These are phyloP conservation scores for Lentinula sp. DNA, from an alignment of 768 basidiomycete genomes.

Conservation along the genomic window DNA sequence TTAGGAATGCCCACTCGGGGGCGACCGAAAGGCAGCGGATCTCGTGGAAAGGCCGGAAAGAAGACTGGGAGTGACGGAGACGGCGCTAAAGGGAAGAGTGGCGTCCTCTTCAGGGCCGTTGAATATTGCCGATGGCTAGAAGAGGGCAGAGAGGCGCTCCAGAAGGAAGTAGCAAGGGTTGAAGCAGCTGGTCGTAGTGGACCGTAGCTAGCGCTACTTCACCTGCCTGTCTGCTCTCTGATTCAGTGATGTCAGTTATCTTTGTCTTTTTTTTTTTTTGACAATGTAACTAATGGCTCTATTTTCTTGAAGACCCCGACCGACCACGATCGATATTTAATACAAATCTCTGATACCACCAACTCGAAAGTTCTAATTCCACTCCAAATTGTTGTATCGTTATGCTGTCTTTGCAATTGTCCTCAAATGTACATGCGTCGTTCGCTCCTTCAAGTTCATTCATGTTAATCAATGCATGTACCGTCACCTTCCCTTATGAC, in stretches of 20 bases:
- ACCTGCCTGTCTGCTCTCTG: neutral
- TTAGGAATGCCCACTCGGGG: constrained; percentile 75
- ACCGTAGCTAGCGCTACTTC: neutral
- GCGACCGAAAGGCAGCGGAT: constrained; percentile 74
- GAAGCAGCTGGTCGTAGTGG: constrained; percentile 32
- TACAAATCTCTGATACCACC: neutral
- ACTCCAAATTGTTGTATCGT: neutral
- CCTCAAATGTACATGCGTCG: neutral
- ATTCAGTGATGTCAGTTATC: neutral
- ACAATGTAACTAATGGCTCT: neutral
- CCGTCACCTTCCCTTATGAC: neutral
- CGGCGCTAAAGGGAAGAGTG: constrained; percentile 74
- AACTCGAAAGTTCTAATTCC: neutral
- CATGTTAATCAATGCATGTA: neutral
- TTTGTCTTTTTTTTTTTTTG: neutral
- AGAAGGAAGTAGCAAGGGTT: constrained; percentile 58
- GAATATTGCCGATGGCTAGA: constrained; percentile 84
- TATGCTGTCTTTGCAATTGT: neutral
- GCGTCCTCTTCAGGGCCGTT: constrained; percentile 80
- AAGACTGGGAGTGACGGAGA: neutral
- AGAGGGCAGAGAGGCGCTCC: constrained; percentile 67
- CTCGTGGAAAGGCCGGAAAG: constrained; percentile 8
- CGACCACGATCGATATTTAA: neutral
- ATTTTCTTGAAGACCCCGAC: neutral
- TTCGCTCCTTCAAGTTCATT: neutral